Evolutionary conservation across 1,139 yeast genomes (phyloP).

Genomic region (Geotrichum klebahnii): DNA sequence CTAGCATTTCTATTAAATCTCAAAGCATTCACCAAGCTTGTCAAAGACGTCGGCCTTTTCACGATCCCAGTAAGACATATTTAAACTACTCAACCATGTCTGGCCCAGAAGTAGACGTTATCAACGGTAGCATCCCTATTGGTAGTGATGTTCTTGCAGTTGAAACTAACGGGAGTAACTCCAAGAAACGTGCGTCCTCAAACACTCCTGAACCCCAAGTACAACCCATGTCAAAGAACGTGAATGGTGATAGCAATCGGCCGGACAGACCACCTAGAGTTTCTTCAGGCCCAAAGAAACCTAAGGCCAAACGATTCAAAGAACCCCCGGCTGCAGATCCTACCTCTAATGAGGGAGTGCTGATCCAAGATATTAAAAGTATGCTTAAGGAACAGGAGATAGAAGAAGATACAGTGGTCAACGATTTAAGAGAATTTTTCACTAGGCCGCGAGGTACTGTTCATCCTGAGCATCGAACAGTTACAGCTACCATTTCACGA

Average conservation of each 20-base stretch:
- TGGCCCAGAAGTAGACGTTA: background rate
- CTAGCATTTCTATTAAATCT: background rate
- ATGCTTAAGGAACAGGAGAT: slow-evolving; percentile 47
- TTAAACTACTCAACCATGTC: background rate
- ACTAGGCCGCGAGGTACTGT: slow-evolving; percentile 53
- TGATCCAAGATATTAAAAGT: slow-evolving; percentile 67
- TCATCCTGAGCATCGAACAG: slow-evolving; percentile 57
- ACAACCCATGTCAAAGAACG: background rate
- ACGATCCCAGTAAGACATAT: too few species aligned
- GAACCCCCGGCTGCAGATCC: slow-evolving; percentile 59
- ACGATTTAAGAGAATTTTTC: slow-evolving; percentile 62
- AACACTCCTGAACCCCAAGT: slow-evolving; percentile 3
- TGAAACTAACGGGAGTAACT: background rate
- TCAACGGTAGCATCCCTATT: too few species aligned
- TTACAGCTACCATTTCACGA: slow-evolving; percentile 53
- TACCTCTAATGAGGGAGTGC: slow-evolving; percentile 77
- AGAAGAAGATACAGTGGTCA: slow-evolving; percentile 47
- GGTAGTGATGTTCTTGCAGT: background rate
- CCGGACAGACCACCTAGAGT: slow-evolving; percentile 8
- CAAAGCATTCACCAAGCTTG: background rate
- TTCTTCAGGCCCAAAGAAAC: slow-evolving; percentile 33
- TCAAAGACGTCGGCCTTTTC: too few species aligned
- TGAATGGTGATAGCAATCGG: background rate
- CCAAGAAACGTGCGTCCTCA: slow-evolving; percentile 8
- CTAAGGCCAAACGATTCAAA: slow-evolving; percentile 50